Conservation (phyloP, 169 alveolate species). For the Plasmodium billcollinsi region DNA sequence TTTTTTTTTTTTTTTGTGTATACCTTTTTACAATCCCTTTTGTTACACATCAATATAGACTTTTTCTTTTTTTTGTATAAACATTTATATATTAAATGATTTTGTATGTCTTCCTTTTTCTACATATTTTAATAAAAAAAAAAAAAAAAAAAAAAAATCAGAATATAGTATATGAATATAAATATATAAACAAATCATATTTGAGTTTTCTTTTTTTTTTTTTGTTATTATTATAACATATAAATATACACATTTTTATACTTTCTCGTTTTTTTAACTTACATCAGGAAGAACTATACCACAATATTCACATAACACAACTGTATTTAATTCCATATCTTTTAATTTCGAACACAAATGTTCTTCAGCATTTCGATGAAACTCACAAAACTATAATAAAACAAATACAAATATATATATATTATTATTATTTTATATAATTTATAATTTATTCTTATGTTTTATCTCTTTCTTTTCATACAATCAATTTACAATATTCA, state of each 20-base stretch:
- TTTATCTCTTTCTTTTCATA: conserved; percentile 9
- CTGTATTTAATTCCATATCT: conserved; percentile 13
- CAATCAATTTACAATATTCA: conserved; percentile 62
- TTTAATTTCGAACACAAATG: conserved; percentile 37
- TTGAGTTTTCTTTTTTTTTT: background rate
- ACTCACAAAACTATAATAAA: conserved; percentile 66
- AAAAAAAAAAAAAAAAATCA: background rate
- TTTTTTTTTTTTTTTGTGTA: conserved; percentile 6
- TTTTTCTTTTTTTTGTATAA: conserved; percentile 37
- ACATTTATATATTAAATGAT: conserved; percentile 58
- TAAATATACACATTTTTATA: background rate
- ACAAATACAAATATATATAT: background rate
- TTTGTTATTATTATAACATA: too few species aligned
- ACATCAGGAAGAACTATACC: conserved; percentile 50
- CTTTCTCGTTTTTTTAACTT: conserved; percentile 13
- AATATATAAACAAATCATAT: background rate
- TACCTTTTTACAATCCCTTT: conserved; percentile 54
- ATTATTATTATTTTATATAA: too few species aligned
- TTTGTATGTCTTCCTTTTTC: conserved; percentile 54
- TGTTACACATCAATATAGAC: conserved; percentile 24
- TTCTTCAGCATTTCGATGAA: conserved; percentile 55
- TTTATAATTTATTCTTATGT: background rate
- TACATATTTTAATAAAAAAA: background rate
- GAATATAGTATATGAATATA: background rate
- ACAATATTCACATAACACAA: conserved; percentile 59